phyloP scores from a whole-genome alignment of 495 filamentous ascomycete species.

The Ascodesmis nigricans region DNA sequence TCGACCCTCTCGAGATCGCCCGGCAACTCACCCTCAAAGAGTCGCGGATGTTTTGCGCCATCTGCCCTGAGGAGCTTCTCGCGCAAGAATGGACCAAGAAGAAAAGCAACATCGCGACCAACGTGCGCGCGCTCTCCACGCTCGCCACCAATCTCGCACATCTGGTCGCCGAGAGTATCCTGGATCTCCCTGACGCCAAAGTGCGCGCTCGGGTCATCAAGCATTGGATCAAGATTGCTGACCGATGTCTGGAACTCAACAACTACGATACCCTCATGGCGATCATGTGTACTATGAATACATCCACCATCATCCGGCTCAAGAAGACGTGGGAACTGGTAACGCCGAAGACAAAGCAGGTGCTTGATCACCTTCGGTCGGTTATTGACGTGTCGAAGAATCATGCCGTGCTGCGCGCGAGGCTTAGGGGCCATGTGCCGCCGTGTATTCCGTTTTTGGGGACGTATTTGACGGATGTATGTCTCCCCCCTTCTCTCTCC shows the following conservation, averaged over 20 bases:
- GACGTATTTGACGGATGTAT: constrained; percentile 72
- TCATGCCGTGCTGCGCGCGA: constrained; percentile 70
- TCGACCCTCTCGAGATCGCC: constrained; percentile 80
- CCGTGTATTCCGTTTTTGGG: constrained; percentile 95
- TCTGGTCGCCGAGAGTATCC: constrained; percentile 85
- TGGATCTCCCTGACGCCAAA: constrained; percentile 68
- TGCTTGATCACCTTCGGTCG: constrained; percentile 50
- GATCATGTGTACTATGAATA: constrained; percentile 81
- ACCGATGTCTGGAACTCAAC: constrained; percentile 65
- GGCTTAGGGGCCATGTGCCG: constrained; percentile 68
- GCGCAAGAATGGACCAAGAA: constrained; percentile 86
- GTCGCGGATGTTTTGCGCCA: constrained; percentile 78
- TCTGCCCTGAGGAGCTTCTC: constrained; percentile 82
- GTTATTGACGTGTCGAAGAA: constrained; percentile 81
- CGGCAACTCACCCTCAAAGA: constrained; percentile 87
- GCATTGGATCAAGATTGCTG: constrained; percentile 93
- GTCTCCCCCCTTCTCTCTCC: constrained; percentile 23
- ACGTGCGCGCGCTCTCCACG: constrained; percentile 84
- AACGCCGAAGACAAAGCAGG: constrained; percentile 60
- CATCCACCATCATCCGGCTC: constrained; percentile 75
- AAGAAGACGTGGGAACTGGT: constrained; percentile 86
- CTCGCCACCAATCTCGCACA: constrained; percentile 81
- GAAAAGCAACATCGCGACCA: constrained; percentile 52
- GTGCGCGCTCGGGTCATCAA: constrained; percentile 81
- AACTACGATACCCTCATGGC: constrained; percentile 97